Base-by-base conservation (phyloP, 116 monocot genomes). In the Zostera marina region DNA sequence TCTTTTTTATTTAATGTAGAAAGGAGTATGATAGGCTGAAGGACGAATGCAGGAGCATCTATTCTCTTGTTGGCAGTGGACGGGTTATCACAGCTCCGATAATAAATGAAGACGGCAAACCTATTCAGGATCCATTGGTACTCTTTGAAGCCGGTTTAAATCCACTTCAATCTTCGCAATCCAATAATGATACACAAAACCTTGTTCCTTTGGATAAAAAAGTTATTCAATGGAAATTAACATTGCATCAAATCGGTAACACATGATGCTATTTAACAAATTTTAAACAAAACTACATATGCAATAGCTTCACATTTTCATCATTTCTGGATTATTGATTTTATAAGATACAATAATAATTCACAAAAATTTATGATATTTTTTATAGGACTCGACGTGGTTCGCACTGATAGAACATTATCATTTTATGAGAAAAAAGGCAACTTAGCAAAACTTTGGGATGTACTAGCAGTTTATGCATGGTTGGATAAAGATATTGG, bases 401-500 rank as follows among this genome's bases (percentile, higher is more conserved):
- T 91, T 64, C 90, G 87, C 22, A 99, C 99, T 44, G 99, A 99
- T 65, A 82, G 99, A 55, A 84, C 87, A 32, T 64, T 99, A 14
- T 72, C 77, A 65, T 87, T 99, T 55, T 99, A 99, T 75, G 87
- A 99, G 69, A 91, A 86, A 39, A 74, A 86, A 71, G 80, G 81
- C 52, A 83, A 91, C 67, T 69, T 99, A 49, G 79, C 99, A 41
- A 99, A 99, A 65, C 84, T 99, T 7, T 99, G 99, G 99, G 91
- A 99, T 67, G 81, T 99, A 60, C 66, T 99, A 49, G 99, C 99
- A 63, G 84, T 99, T 41, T 99, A 99, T 77, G 91, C 99, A 22
- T 90, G 99, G 99, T 69, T 91, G 61, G 99, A 91, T 64, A 81
- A 78, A 78, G 99, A 99, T 73, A 76, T 91, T 46, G 99, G 99